Evolutionary conservation across 2,329 filamentous ascomycete species (phyloP).

Genomic region (Diaporthe nobilis): DNA sequence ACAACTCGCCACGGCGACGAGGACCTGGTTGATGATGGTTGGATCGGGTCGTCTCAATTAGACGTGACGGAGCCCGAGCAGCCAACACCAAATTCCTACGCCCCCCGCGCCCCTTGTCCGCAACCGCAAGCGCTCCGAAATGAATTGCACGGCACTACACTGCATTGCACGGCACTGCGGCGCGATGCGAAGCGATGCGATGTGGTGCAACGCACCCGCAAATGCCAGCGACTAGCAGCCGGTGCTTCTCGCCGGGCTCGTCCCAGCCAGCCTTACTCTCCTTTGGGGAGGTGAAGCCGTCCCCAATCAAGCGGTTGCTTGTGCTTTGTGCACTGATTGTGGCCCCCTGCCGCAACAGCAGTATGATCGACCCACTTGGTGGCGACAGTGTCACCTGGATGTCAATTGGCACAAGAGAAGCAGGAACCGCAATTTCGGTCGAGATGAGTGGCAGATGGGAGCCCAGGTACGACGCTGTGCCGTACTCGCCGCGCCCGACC

Average conservation of each 20-base stretch:
- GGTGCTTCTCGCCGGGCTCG: not conserved
- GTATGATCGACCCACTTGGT: slow-evolving; percentile 32
- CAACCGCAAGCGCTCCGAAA: not conserved
- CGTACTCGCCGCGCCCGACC: not conserved
- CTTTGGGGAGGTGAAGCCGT: slow-evolving; percentile 34
- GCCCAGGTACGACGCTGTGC: not conserved
- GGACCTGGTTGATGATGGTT: slow-evolving; percentile 14
- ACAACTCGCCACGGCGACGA: slow-evolving; percentile 13
- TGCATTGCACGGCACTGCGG: not conserved
- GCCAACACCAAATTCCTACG: not conserved
- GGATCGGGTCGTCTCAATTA: slow-evolving; percentile 6
- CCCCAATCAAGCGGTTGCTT: slow-evolving; percentile 12
- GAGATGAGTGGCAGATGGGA: not conserved
- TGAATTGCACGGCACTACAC: not conserved
- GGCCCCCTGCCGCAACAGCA: slow-evolving; percentile 6
- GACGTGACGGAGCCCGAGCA: slow-evolving; percentile 5
- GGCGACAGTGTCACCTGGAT: slow-evolving; percentile 28
- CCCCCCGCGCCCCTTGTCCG: not conserved
- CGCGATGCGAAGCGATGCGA: slow-evolving; percentile 3
- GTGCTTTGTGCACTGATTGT: slow-evolving; percentile 31
- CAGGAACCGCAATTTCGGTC: not conserved
- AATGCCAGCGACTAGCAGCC: slow-evolving; percentile 8
- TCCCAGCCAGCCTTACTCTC: slow-evolving; percentile 25
- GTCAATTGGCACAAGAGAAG: slow-evolving; percentile 29
- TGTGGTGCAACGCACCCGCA: slow-evolving; percentile 7